Evolutionary conservation across 176 grass and related monocot species (phyloP).

Genomic region (Eragrostis nindensis): DNA sequence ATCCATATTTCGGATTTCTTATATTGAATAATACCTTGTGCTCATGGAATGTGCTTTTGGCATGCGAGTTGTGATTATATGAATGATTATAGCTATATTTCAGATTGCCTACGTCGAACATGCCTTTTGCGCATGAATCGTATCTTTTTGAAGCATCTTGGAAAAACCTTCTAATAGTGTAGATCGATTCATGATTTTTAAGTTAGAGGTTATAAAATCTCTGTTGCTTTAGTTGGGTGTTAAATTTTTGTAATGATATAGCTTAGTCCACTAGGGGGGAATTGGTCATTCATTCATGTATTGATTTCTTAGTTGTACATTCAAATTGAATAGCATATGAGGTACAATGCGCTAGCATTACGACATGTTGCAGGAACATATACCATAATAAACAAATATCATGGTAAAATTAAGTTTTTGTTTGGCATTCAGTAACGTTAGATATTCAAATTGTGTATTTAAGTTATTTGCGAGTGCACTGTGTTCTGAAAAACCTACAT

Average conservation of each 20-base stretch:
- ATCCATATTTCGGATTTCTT: no score
- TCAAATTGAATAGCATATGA: background rate
- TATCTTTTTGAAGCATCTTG: background rate
- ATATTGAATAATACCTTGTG: no score
- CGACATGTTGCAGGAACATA: background rate
- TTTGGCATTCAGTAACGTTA: no score
- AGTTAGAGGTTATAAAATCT: background rate
- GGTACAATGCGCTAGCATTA: background rate
- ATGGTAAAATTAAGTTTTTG: background rate
- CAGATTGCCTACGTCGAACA: background rate
- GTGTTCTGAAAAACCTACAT: no score
- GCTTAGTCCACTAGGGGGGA: no score
- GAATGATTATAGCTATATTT: conserved; percentile 6
- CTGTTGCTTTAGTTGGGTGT: no score
- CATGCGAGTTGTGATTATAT: background rate
- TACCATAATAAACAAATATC: background rate
- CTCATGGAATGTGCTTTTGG: background rate
- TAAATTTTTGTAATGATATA: no score
- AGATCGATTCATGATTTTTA: background rate
- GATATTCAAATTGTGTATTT: background rate
- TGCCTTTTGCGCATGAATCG: background rate
- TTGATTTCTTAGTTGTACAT: no score
- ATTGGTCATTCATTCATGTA: no score
- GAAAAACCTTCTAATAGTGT: background rate
- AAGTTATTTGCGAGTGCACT: no score